These are phyloP conservation scores for Quercus tomentella DNA, from an alignment of 331 rosid species.

Conservation along the genomic window DNA sequence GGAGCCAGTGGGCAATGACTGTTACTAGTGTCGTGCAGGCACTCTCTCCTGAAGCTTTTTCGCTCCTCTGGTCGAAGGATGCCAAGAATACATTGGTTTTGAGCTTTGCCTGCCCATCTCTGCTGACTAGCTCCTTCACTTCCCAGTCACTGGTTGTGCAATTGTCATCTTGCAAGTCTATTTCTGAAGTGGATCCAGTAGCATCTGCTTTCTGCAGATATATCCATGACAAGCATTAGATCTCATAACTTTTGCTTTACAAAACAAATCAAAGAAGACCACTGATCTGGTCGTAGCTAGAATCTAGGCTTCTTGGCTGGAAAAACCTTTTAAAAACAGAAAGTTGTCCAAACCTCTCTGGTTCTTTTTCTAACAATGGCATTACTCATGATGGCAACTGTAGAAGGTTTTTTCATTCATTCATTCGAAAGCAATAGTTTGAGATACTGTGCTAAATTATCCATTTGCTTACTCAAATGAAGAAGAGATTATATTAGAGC, in stretches of 20 bases:
- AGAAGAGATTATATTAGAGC: too few relatives aligned
- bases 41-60: slow-evolving; percentile 59
- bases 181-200: slow-evolving; percentile 1
- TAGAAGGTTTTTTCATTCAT: too few relatives aligned
- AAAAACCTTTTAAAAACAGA: too few relatives aligned
- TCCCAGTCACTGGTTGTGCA: slow-evolving; percentile 33
- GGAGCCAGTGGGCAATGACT: slow-evolving; percentile 82
- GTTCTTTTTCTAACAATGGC: too few relatives aligned
- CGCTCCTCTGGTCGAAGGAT: slow-evolving; percentile 75
- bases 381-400: too few relatives aligned
- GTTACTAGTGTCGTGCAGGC: slow-evolving; percentile 74
- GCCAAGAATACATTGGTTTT: slow-evolving; percentile 58
- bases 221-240: background rate
- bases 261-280: too few relatives aligned
- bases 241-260: background rate
- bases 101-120: slow-evolving; percentile 60
- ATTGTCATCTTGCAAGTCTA: background rate
- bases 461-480: too few relatives aligned
- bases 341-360: too few relatives aligned
- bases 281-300: too few relatives aligned
- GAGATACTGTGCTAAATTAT: too few relatives aligned
- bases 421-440: too few relatives aligned
- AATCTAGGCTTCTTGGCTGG: too few relatives aligned
- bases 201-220: slow-evolving; percentile 33
- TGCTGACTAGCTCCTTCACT: slow-evolving; percentile 42